These are phyloP conservation scores for Solanum raphanifolium DNA, from an alignment of 257 asterid species.

Conservation along the genomic window DNA sequence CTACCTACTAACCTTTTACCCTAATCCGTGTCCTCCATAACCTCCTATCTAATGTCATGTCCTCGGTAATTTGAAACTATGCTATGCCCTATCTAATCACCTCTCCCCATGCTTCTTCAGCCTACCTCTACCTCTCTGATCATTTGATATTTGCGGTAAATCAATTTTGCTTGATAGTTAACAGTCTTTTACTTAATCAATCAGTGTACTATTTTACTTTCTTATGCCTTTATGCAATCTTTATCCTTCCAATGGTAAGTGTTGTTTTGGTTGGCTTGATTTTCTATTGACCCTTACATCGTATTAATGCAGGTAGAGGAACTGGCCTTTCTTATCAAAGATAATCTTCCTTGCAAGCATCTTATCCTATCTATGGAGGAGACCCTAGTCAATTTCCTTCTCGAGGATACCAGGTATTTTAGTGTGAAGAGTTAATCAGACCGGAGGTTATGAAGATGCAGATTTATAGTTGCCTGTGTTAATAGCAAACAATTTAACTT, in stretches of 20 bases:
- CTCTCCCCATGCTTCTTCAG: not conserved
- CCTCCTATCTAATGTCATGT: not conserved
- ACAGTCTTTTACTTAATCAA: not conserved
- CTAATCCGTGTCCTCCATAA: not conserved
- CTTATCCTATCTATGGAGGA: slow-evolving; percentile 80
- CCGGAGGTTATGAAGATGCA: not conserved
- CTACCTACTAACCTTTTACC: not conserved
- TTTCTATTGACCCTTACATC: not conserved
- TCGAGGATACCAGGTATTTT: slow-evolving; percentile 53
- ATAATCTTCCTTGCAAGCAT: slow-evolving; percentile 77
- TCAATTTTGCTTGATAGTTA: not conserved
- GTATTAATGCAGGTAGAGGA: slow-evolving; percentile 62
- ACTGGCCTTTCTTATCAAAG: slow-evolving; percentile 75
- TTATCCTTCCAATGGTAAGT: not conserved
- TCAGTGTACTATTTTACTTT: not conserved
- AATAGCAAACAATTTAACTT: not conserved
- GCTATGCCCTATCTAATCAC: not conserved
- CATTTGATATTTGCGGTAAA: not conserved
- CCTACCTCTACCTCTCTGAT: not conserved
- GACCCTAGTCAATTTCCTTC: slow-evolving; percentile 54
- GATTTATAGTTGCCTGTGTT: not conserved
- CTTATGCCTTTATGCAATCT: not conserved
- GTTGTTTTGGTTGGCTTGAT: not conserved
- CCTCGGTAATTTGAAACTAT: not conserved
- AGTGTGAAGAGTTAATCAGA: not conserved